Conservation (phyloP, 2,329 filamentous ascomycete genomes). For the Aspergillus hiratsukae region DNA sequence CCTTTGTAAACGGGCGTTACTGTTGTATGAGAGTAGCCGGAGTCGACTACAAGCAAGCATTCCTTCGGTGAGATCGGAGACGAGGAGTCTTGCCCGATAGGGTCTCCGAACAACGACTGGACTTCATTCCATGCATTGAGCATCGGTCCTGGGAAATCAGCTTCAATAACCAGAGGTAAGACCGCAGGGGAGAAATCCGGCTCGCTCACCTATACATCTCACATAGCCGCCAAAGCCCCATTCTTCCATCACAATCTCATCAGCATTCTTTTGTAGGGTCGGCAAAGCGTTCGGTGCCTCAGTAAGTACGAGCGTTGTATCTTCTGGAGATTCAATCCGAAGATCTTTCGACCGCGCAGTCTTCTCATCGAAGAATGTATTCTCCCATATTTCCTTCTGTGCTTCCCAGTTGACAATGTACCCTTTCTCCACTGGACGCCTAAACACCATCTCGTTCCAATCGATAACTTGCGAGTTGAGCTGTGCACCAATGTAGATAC, state of each 20-base stretch:
- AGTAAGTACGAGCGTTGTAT: constrained; percentile 78
- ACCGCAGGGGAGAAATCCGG: not conserved
- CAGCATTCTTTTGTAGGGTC: constrained; percentile 79
- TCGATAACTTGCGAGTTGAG: constrained; percentile 70
- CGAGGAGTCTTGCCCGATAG: constrained; percentile 41
- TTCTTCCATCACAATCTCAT: constrained; percentile 96
- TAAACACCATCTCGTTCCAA: constrained; percentile 82
- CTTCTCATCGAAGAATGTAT: constrained; percentile 70
- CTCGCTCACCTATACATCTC: constrained; percentile 62
- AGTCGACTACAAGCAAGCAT: constrained; percentile 82
- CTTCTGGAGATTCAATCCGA: constrained; percentile 57
- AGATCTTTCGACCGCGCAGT: constrained; percentile 50
- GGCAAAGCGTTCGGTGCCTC: constrained; percentile 82
- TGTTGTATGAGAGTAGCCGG: constrained; percentile 88
- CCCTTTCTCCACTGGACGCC: constrained; percentile 87
- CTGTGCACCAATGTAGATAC: constrained; percentile 75
- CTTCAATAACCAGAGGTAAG: not conserved
- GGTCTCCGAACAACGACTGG: constrained; percentile 62
- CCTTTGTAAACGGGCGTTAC: constrained; percentile 82
- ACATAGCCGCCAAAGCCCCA: constrained; percentile 88
- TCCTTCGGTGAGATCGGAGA: constrained; percentile 58
- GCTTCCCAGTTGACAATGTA: constrained; percentile 96
- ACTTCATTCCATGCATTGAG: constrained; percentile 81
- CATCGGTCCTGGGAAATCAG: constrained; percentile 53
- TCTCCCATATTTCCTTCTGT: constrained; percentile 92